Conservation (phyloP, 2,329 filamentous ascomycete genomes). For the Talaromyces sp. region DNA sequence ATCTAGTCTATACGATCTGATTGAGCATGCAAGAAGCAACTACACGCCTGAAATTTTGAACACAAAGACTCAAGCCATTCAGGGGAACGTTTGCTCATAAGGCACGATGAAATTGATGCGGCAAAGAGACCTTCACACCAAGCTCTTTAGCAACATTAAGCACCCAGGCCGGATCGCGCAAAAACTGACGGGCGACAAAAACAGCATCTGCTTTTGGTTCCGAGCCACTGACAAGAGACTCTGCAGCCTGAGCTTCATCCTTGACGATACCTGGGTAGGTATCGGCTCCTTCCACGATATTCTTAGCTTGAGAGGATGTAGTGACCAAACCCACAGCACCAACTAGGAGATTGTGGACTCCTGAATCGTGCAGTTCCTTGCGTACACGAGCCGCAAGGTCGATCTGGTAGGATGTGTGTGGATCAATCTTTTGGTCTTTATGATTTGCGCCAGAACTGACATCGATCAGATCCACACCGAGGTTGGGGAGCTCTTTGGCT, state of each 20-base stretch:
- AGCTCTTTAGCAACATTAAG: conserved; percentile 50
- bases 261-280: neutral
- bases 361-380: conserved; percentile 34
- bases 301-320: neutral
- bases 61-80: neutral
- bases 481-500: conserved; percentile 39
- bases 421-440: conserved; percentile 43
- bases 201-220: conserved; percentile 46
- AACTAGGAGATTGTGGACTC: conserved; percentile 42
- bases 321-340: conserved; percentile 55
- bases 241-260: conserved; percentile 25
- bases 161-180: conserved; percentile 56
- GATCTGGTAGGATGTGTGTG: conserved; percentile 40
- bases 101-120: conserved; percentile 45
- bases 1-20: neutral
- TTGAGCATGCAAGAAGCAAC: neutral
- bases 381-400: conserved; percentile 43
- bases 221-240: conserved; percentile 26
- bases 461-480: conserved; percentile 47
- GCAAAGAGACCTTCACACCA: conserved; percentile 48
- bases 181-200: conserved; percentile 53
- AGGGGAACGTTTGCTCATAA: neutral
- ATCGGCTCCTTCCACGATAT: conserved; percentile 8
- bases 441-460: conserved; percentile 48
- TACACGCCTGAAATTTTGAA: too few relatives aligned